These are phyloP conservation scores for Eutrema heterophyllum DNA, from an alignment of 345 rosid genomes.

Conservation along the genomic window DNA sequence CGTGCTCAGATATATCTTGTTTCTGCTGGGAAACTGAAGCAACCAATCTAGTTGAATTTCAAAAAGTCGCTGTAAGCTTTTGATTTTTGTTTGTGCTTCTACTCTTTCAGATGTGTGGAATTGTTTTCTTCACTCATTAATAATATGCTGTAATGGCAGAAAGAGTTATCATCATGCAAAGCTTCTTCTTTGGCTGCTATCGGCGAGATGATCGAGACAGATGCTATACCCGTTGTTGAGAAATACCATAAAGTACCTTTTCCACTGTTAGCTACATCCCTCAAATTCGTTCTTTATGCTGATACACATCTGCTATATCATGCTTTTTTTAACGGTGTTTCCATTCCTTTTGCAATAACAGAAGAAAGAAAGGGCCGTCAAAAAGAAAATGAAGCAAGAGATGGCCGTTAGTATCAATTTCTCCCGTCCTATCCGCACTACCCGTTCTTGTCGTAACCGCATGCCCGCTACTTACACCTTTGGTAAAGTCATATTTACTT, in stretches of 20 bases:
- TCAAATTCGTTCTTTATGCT: not conserved
- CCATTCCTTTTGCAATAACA: constrained; percentile 20
- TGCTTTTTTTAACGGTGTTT: not conserved
- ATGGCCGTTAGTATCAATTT: constrained; percentile 38
- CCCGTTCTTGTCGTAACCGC: constrained; percentile 66
- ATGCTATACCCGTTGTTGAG: constrained; percentile 54
- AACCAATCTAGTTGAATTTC: constrained; percentile 66
- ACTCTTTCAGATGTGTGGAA: not conserved
- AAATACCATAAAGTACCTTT: constrained; percentile 55
- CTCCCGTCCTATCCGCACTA: constrained; percentile 28
- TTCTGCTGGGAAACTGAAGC: constrained; percentile 78
- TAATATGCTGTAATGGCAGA: constrained; percentile 40
- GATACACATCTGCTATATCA: not conserved
- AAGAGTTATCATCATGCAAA: constrained; percentile 56
- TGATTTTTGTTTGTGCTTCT: constrained; percentile 7
- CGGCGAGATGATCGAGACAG: constrained; percentile 46
- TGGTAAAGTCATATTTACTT: constrained; percentile 42
- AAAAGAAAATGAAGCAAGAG: constrained; percentile 52
- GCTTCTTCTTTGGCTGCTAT: constrained; percentile 43
- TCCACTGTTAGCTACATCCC: not conserved
- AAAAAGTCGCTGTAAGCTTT: constrained; percentile 47
- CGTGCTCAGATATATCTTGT: constrained; percentile 26
- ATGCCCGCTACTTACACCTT: constrained; percentile 59
- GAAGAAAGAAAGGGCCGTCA: constrained; percentile 67
- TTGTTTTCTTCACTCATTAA: not conserved